A percentile compares a stretch with the other conserved stretches of the same genome.
phyloP scores from a whole-genome alignment of 2,329 filamentous ascomycete genomes.

The Alternaria burnsii region DNA sequence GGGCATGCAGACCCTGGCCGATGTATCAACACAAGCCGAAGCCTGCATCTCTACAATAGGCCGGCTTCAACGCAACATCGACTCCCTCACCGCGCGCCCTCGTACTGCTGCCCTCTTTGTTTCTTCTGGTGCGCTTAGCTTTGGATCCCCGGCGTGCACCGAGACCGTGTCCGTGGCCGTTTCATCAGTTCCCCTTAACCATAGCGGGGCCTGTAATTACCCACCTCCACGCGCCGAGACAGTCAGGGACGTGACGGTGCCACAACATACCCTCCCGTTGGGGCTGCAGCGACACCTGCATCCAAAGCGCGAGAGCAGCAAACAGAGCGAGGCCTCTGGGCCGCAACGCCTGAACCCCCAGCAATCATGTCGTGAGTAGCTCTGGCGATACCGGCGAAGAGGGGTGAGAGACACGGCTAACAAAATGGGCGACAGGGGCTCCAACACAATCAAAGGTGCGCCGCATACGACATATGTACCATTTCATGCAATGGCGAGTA shows the following conservation, averaged over 20 bases:
- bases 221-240: constrained; percentile 39
- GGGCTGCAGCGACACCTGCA: constrained; percentile 35
- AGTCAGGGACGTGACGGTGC: constrained; percentile 38
- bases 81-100: constrained; percentile 4
- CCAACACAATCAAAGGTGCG: constrained; percentile 59
- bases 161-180: constrained; percentile 6
- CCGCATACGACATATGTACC: not conserved
- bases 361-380: constrained; percentile 52
- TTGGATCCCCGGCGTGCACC: constrained; percentile 7
- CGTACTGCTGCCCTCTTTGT: constrained; percentile 5
- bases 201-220: constrained; percentile 42
- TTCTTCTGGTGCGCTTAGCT: constrained; percentile 5
- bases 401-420: constrained; percentile 52
- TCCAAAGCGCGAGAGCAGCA: constrained; percentile 28
- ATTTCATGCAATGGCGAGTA: constrained; percentile 1
- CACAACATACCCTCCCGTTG: constrained; percentile 38
- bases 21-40: constrained; percentile 25
- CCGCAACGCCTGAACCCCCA: constrained; percentile 39
- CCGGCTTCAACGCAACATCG: constrained; percentile 20
- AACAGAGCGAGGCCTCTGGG: constrained; percentile 46
- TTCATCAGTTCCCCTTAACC: constrained; percentile 42
- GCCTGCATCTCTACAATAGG: constrained; percentile 26
- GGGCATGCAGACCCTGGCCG: constrained; percentile 23
- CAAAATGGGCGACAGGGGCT: constrained; percentile 44
- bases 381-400: constrained; percentile 4